Conservation (phyloP, 148 eudicot genomes). For the Chenopodium formosanum region DNA sequence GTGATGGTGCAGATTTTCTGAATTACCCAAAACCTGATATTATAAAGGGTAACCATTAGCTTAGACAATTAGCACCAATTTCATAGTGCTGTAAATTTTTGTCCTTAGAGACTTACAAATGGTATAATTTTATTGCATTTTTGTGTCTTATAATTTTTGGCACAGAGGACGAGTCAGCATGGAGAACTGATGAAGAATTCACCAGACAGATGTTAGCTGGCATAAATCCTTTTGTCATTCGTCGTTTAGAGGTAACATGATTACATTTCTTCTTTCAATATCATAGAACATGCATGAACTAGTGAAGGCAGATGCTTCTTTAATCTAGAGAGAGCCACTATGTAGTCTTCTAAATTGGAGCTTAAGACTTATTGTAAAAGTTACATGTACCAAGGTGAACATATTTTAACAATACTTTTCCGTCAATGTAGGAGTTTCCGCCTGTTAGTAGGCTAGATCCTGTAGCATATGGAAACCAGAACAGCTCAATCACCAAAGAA, state of each 20-base stretch:
- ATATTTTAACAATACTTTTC: background rate
- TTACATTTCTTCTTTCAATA: background rate
- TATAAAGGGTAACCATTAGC: slow-evolving; percentile 49
- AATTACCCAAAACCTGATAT: slow-evolving; percentile 79
- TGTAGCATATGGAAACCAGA: slow-evolving; percentile 54
- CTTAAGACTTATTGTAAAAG: no score
- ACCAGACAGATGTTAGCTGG: slow-evolving; percentile 90
- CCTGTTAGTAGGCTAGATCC: slow-evolving; percentile 72
- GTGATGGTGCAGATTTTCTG: slow-evolving; percentile 45
- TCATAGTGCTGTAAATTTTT: background rate
- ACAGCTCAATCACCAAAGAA: slow-evolving; percentile 55
- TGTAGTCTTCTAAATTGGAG: background rate
- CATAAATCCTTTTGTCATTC: slow-evolving; percentile 62
- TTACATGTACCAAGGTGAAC: background rate
- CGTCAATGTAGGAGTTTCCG: slow-evolving; percentile 41
- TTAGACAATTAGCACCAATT: background rate
- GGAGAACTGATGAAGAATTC: slow-evolving; percentile 91
- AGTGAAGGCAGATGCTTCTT: background rate
- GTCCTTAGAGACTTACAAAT: background rate
- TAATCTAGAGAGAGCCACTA: background rate
- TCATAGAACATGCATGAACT: background rate
- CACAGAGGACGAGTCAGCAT: slow-evolving; percentile 61
- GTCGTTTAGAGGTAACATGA: slow-evolving; percentile 48
- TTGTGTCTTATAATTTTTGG: background rate
- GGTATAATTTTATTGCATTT: background rate